Evolutionary conservation across 352 stramenopile species (phyloP), one percentile per base, ranked within the genome.

Genomic region (Pilasporangium apinafurcum): DNA sequence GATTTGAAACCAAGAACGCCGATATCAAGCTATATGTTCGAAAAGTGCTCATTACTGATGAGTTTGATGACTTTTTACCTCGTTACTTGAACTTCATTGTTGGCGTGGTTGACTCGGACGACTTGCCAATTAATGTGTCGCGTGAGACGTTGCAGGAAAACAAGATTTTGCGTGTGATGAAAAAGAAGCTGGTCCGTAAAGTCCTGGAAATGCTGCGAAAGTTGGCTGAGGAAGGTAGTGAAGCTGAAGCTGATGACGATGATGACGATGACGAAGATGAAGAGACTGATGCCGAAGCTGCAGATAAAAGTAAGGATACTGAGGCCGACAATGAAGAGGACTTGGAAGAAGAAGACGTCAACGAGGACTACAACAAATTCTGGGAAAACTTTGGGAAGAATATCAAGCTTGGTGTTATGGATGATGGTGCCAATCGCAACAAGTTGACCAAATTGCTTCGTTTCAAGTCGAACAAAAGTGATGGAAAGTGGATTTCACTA

Each of bases 121-220:
- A 99, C 65, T 68, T 99, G 26, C 97, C 97, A 7, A 96, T 99
- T 44, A 99, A 99, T 63, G 96, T 99, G 18, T 99, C 96, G 48
- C 90, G 97, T 49, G 97, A 99, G 68, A 99, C 92, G 40, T 77
- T 99, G 34, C 97, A 99, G 64, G 95, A 99, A 70, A 97, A 97
- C 68, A 99, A 99, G 67, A 97, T 99, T 45, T 62, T 99, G 41
- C 95, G 97, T 51, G 95, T 99, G 33, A 99, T 99, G 61, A 94
- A 95, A 48, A 99, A 99, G 83, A 99, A 99, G 59, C 71, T 99
- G 14, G 95, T 99, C n/a, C 88, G 96, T 58, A 99, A 99, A 74
- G 90, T 95, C 26, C 77, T 99, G 16, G 97, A 99, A 59, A 97
- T 99, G 83, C 84, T 99, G 27, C 74, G 83, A 17, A 98, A 98